phyloP scores from a whole-genome alignment of 2,329 filamentous ascomycete genomes.

The Stromatinia cepivora region DNA sequence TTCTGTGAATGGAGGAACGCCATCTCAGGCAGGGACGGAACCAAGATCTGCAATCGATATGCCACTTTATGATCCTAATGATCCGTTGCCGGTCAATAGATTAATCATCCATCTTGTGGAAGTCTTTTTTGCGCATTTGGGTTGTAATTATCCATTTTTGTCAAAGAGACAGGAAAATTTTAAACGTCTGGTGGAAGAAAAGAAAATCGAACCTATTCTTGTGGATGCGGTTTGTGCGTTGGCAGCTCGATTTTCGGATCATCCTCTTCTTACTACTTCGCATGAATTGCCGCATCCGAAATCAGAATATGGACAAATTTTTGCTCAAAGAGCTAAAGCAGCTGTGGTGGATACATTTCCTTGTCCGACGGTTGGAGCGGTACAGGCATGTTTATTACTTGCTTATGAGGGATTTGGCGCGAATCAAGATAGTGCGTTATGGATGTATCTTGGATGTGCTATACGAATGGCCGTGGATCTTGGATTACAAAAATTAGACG shows the following conservation, averaged over 20 bases:
- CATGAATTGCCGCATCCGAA: conserved; percentile 51
- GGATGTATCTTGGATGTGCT: conserved; percentile 89
- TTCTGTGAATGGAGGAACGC: conserved; percentile 29
- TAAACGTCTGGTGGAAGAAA: conserved; percentile 70
- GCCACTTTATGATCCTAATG: conserved; percentile 75
- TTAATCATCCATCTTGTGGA: conserved; percentile 76
- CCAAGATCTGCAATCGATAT: conserved; percentile 44
- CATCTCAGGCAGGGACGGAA: conserved; percentile 33
- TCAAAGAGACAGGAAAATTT: conserved; percentile 64
- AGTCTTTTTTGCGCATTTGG: conserved; percentile 78
- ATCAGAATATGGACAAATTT: conserved; percentile 73
- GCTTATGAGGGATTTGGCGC: conserved; percentile 89
- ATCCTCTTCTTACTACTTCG: conserved; percentile 52
- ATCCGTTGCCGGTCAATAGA: conserved; percentile 68
- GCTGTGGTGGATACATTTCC: conserved; percentile 80
- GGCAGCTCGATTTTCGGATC: conserved; percentile 72
- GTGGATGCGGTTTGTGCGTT: conserved; percentile 85
- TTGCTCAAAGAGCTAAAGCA: conserved; percentile 79
- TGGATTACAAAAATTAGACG: conserved; percentile 78
- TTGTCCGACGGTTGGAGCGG: conserved; percentile 78
- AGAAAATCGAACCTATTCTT: conserved; percentile 57
- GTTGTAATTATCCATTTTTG: conserved; percentile 84
- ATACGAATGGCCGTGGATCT: conserved; percentile 81
- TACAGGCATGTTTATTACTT: conserved; percentile 79
- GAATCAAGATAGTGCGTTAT: conserved; percentile 83